Conservation (phyloP, 2,329 filamentous ascomycete species). For the Fusarium chlamydosporum region DNA sequence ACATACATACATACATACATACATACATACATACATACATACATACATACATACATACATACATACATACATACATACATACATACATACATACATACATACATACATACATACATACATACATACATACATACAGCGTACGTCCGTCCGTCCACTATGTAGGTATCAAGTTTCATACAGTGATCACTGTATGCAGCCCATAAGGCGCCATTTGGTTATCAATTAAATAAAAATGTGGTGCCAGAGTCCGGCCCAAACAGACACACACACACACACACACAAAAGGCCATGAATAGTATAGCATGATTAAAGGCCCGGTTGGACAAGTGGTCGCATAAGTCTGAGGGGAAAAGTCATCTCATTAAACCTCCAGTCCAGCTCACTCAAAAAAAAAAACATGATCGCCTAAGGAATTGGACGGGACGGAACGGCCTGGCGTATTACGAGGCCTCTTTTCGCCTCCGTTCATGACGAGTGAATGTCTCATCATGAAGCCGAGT, state of each 20-base stretch:
- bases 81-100: no score
- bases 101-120: no score
- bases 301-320: conserved; percentile 27
- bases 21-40: no score
- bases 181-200: conserved; percentile 5
- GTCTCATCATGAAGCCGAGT: conserved; percentile 18
- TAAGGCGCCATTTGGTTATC: conserved; percentile 15
- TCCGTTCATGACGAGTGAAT: conserved; percentile 21
- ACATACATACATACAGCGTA: conserved; percentile 13
- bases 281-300: conserved; percentile 18
- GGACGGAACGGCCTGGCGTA: not conserved
- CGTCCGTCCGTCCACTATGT: not conserved
- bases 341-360: conserved; percentile 10
- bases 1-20: no score
- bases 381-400: not conserved
- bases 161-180: conserved; percentile 18
- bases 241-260: conserved; percentile 1
- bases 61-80: no score
- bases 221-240: conserved; percentile 11
- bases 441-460: conserved; percentile 29
- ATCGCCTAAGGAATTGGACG: not conserved
- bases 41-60: no score
- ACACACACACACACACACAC: not conserved
- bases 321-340: conserved; percentile 27
- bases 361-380: not conserved